Evolutionary conservation across 495 filamentous ascomycete genomes (phyloP).

Genomic region (Evansstolkia leycettana): DNA sequence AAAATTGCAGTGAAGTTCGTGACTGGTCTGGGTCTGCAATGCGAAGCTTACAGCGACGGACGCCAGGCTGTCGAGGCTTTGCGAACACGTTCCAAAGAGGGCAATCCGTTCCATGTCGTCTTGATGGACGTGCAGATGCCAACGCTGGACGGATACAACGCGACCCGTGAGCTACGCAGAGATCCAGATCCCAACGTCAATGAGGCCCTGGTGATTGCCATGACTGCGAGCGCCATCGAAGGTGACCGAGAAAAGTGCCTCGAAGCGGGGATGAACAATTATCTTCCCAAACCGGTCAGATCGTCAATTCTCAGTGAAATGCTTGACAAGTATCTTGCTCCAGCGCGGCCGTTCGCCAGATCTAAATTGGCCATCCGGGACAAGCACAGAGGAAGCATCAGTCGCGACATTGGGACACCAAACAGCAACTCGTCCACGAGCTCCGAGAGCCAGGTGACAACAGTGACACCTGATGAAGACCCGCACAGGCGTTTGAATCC

Average conservation of each 20-base stretch:
- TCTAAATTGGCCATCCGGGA: slow-evolving; percentile 25
- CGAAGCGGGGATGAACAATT: slow-evolving; percentile 91
- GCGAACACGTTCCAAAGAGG: slow-evolving; percentile 52
- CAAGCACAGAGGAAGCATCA: slow-evolving; percentile 19
- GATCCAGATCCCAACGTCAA: slow-evolving; percentile 63
- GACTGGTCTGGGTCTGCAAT: slow-evolving; percentile 65
- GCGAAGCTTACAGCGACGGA: slow-evolving; percentile 77
- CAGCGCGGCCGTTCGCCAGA: slow-evolving; percentile 32
- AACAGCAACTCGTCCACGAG: slow-evolving; percentile 23
- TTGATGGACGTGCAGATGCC: slow-evolving; percentile 97
- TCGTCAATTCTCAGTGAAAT: slow-evolving; percentile 61
- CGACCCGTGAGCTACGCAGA: slow-evolving; percentile 65
- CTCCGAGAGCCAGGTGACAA: slow-evolving; percentile 12
- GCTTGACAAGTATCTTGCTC: slow-evolving; percentile 55
- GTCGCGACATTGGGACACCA: slow-evolving; percentile 22
- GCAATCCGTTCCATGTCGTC: slow-evolving; percentile 59
- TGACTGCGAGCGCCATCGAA: slow-evolving; percentile 87
- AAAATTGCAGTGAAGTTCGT: slow-evolving; percentile 88
- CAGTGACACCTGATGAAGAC: slow-evolving; percentile 17
- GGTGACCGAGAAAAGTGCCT: slow-evolving; percentile 88
- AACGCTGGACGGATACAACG: slow-evolving; percentile 85
- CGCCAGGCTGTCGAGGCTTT: slow-evolving; percentile 77
- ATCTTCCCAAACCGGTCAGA: slow-evolving; percentile 82
- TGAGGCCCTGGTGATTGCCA: slow-evolving; percentile 74
- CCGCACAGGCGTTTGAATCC: slow-evolving; percentile 1